These are phyloP conservation scores for Aspergillus avenaceus DNA, from an alignment of 495 filamentous ascomycete species.

Conservation along the genomic window DNA sequence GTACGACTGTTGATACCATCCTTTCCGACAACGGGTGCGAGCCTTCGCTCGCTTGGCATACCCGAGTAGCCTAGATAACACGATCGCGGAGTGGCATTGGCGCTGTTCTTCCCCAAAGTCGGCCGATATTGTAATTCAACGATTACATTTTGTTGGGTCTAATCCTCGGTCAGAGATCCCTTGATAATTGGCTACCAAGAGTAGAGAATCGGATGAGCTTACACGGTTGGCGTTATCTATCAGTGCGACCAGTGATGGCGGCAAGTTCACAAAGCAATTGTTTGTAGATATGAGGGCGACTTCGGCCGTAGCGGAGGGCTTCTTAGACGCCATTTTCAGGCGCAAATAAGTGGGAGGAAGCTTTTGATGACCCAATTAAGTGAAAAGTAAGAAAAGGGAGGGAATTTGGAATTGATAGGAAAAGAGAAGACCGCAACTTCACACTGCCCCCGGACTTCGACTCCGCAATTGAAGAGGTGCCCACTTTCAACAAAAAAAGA, in stretches of 20 bases:
- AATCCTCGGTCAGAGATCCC: slow-evolving; percentile 3
- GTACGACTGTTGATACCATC: slow-evolving; percentile 64
- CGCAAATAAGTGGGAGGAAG: slow-evolving; percentile 16
- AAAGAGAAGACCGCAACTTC: slow-evolving; percentile 15
- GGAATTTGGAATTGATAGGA: slow-evolving; percentile 8
- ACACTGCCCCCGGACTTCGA: slow-evolving; percentile 27
- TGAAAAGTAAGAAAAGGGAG: slow-evolving; percentile 9
- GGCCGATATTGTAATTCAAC: slow-evolving; percentile 75
- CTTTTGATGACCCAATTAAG: no score
- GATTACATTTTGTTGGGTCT: slow-evolving; percentile 92
- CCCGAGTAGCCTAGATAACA: slow-evolving; percentile 93
- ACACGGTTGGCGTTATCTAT: slow-evolving; percentile 87
- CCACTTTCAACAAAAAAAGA: no score
- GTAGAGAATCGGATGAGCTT: slow-evolving; percentile 25
- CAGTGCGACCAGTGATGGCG: slow-evolving; percentile 73
- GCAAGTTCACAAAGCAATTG: slow-evolving; percentile 92
- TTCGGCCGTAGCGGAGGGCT: slow-evolving; percentile 67
- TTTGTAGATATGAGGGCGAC: slow-evolving; percentile 78
- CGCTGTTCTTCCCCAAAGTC: slow-evolving; percentile 33
- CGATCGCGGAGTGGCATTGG: slow-evolving; percentile 54
- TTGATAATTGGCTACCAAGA: not conserved
- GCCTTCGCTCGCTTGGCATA: slow-evolving; percentile 84
- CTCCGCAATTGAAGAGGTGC: slow-evolving; percentile 24
- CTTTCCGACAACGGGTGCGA: slow-evolving; percentile 65
- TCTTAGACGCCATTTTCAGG: slow-evolving; percentile 59